phyloP scores from a whole-genome alignment of 164 flowering plant genomes.

The Vitis cinerea region DNA sequence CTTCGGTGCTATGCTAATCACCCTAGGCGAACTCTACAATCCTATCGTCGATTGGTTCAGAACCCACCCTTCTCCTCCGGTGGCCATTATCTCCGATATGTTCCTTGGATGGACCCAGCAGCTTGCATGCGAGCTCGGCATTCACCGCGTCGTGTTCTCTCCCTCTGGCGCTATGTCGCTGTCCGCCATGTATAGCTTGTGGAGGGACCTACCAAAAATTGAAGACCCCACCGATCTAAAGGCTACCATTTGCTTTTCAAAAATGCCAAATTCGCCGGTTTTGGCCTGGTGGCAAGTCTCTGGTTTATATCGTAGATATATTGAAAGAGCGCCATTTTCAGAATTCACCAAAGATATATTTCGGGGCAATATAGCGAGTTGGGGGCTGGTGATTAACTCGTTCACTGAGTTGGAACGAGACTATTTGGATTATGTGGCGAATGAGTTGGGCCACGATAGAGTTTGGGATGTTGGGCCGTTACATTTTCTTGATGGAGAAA shows the following conservation, averaged over 20 bases:
- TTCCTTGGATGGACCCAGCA: slow-evolving; percentile 45
- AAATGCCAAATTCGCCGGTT: slow-evolving; percentile 39
- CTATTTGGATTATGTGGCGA: slow-evolving; percentile 35
- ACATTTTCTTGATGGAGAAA: slow-evolving; percentile 1
- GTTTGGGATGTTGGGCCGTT: slow-evolving; percentile 61
- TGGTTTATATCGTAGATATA: slow-evolving; percentile 15
- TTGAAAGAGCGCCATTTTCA: slow-evolving; percentile 21
- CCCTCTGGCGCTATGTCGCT: slow-evolving; percentile 26
- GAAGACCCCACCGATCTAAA: neutral
- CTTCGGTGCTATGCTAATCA: slow-evolving; percentile 4
- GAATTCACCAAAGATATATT: slow-evolving; percentile 23
- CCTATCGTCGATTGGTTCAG: slow-evolving; percentile 27
- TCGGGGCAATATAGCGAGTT: slow-evolving; percentile 23
- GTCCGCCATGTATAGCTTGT: slow-evolving; percentile 17
- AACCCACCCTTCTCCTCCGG: slow-evolving; percentile 21
- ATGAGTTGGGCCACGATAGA: slow-evolving; percentile 29
- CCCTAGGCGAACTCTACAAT: slow-evolving; percentile 8
- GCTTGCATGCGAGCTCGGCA: slow-evolving; percentile 25
- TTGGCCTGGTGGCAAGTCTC: slow-evolving; percentile 42
- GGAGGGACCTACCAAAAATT: slow-evolving; percentile 18
- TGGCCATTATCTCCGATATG: slow-evolving; percentile 22
- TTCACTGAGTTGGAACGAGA: slow-evolving; percentile 36
- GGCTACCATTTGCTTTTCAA: slow-evolving; percentile 13
- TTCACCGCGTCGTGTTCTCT: slow-evolving; percentile 31
- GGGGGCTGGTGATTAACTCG: slow-evolving; percentile 43